Percentiles rank a stretch among this genome's conserved stretches.
phyloP scores from a whole-genome alignment of 2,329 filamentous ascomycete genomes.

The Metarhizium brunneum region DNA sequence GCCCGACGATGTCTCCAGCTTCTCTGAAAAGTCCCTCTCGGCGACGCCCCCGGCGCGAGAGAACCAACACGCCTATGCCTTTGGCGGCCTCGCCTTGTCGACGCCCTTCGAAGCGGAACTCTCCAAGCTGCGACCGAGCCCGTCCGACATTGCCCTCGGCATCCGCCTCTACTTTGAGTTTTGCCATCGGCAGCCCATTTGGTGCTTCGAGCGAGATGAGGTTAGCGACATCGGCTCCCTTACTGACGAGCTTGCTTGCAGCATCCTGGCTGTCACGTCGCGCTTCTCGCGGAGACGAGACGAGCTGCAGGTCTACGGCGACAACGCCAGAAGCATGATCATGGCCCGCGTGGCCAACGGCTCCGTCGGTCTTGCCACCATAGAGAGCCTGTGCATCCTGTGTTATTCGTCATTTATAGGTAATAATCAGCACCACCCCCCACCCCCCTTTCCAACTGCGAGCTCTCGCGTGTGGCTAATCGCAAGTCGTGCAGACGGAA shows the following conservation, averaged over 20 bases:
- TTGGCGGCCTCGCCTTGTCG: slow-evolving; percentile 14
- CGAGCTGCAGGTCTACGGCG: slow-evolving; percentile 24
- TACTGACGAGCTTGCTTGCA: slow-evolving; percentile 31
- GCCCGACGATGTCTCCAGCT: slow-evolving; percentile 20
- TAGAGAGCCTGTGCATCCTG: slow-evolving; percentile 41
- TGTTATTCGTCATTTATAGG: slow-evolving; percentile 41
- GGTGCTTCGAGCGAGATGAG: slow-evolving; percentile 35
- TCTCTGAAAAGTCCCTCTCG: slow-evolving; percentile 26
- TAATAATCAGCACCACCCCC: slow-evolving; percentile 17
- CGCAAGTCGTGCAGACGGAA: slow-evolving; percentile 30
- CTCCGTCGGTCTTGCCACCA: slow-evolving; percentile 36
- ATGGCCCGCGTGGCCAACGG: slow-evolving; percentile 43
- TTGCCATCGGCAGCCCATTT: slow-evolving; percentile 34
- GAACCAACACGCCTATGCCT: slow-evolving; percentile 8
- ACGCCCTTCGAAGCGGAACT: slow-evolving; percentile 18
- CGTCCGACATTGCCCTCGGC: slow-evolving; percentile 23
- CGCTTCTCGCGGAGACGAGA: slow-evolving; percentile 27
- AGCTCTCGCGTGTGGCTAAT: not conserved
- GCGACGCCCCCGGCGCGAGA: slow-evolving; percentile 18
- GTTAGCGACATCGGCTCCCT: slow-evolving; percentile 23
- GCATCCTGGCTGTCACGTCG: slow-evolving; percentile 29
- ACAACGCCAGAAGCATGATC: slow-evolving; percentile 30
- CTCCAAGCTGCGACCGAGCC: slow-evolving; percentile 18
- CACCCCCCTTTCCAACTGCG: not conserved
- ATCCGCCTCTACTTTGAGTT: slow-evolving; percentile 32